Conservation (phyloP, 441 rosid genomes). For the Brassica hybrid region DNA sequence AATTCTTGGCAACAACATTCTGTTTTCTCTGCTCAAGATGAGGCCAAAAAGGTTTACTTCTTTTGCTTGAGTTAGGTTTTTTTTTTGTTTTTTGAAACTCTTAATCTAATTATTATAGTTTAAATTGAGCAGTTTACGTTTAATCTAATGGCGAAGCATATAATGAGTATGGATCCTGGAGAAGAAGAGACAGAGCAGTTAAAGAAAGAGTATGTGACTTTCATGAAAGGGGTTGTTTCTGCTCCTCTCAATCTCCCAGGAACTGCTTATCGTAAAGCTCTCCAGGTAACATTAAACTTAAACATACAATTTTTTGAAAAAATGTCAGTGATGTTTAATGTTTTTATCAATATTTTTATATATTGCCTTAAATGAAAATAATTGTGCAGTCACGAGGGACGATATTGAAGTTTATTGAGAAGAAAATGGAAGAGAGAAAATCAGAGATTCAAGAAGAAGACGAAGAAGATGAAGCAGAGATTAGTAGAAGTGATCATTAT, state of each 20-base stretch:
- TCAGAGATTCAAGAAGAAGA: slow-evolving; percentile 42
- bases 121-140: slow-evolving; percentile 72
- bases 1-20: slow-evolving; percentile 70
- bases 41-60: slow-evolving; percentile 76
- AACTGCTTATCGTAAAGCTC: slow-evolving; percentile 86
- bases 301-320: background rate
- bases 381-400: slow-evolving; percentile 74
- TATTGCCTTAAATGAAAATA: background rate
- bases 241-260: slow-evolving; percentile 95
- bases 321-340: slow-evolving; percentile 4
- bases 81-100: background rate
- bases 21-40: slow-evolving; percentile 89
- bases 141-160: slow-evolving; percentile 92
- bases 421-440: slow-evolving; percentile 74
- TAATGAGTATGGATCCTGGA: slow-evolving; percentile 96
- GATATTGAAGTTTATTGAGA: slow-evolving; percentile 76
- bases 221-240: slow-evolving; percentile 98
- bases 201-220: slow-evolving; percentile 91
- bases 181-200: slow-evolving; percentile 81
- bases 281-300: slow-evolving; percentile 55
- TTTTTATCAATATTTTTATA: background rate
- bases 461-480: slow-evolving; percentile 64
- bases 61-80: slow-evolving; percentile 1
- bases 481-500: slow-evolving; percentile 41
- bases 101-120: background rate